Evolutionary conservation across 129 eudicot species (phyloP).

Genomic region (Flaveria robusta): DNA sequence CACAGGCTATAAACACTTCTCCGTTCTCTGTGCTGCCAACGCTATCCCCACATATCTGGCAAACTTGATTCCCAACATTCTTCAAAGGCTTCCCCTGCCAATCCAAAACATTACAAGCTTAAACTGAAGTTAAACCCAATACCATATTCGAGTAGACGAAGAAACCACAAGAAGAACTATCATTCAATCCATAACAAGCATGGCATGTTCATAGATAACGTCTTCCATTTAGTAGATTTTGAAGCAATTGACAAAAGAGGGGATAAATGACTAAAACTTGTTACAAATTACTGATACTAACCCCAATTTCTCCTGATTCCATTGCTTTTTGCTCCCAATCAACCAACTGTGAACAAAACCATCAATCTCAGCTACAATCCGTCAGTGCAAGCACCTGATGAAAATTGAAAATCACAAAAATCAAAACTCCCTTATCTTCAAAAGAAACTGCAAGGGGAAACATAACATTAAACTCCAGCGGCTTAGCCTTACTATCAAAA

Average conservation of each 20-base stretch:
- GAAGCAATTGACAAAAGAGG: too few species aligned
- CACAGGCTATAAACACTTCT: constrained; percentile 29
- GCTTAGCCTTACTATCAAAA: too few species aligned
- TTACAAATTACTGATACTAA: constrained; percentile 2
- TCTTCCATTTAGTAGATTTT: background rate
- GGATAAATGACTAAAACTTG: background rate
- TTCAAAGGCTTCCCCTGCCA: constrained; percentile 20
- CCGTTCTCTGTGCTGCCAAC: constrained; percentile 27
- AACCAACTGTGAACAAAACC: constrained; percentile 16
- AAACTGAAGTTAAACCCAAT: background rate
- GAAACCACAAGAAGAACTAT: background rate
- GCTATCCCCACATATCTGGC: constrained; percentile 26
- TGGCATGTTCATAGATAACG: constrained; percentile 14
- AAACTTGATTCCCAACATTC: constrained; percentile 16
- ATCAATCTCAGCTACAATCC: constrained; percentile 9
- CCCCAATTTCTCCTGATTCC: constrained; percentile 38
- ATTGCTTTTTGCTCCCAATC: constrained; percentile 17
- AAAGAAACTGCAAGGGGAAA: background rate
- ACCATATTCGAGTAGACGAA: background rate
- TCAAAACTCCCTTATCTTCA: background rate
- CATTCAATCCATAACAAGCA: constrained; percentile 10
- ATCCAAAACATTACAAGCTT: background rate
- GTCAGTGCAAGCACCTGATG: constrained; percentile 16
- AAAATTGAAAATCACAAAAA: constrained; percentile 13
- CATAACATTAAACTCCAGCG: too few species aligned